Percentiles rank a stretch among this genome's conserved stretches.
These are phyloP conservation scores for Grosmannia serpens DNA, from an alignment of 2,329 filamentous ascomycete genomes.

Conservation along the genomic window DNA sequence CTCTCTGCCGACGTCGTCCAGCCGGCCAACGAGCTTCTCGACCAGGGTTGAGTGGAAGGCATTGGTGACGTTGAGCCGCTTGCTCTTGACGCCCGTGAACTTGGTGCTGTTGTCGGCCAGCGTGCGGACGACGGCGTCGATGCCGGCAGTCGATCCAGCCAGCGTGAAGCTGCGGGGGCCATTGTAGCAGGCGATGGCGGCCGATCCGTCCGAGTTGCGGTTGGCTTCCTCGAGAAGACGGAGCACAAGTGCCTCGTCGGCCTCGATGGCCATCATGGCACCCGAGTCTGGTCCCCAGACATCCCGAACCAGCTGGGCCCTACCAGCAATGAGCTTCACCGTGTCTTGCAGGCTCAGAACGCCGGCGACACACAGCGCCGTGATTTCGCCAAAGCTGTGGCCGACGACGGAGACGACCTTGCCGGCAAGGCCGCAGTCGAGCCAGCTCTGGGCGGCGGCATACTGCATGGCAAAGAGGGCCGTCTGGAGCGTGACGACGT, in stretches of 20 bases:
- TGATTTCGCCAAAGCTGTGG: constrained; percentile 31
- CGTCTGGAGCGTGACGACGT: constrained; percentile 24
- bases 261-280: constrained; percentile 27
- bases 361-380: constrained; percentile 25
- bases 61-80: constrained; percentile 31
- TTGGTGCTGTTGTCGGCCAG: neutral
- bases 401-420: constrained; percentile 20
- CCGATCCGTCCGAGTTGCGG: neutral
- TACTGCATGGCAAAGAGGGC: constrained; percentile 28
- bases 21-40: constrained; percentile 19
- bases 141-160: constrained; percentile 22
- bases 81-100: constrained; percentile 16
- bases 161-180: constrained; percentile 29
- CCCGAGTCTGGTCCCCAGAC: constrained; percentile 24
- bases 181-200: constrained; percentile 35
- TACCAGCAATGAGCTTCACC: constrained; percentile 16
- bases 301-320: constrained; percentile 20
- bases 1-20: constrained; percentile 16
- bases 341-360: constrained; percentile 20
- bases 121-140: constrained; percentile 18
- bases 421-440: constrained; percentile 21
- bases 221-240: neutral
- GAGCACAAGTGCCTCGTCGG: constrained; percentile 15
- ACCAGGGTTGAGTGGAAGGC: constrained; percentile 34
- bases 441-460: constrained; percentile 22